Conservation (phyloP, 1,284 basidiomycete genomes). For the Trichosporon asahii region DNA sequence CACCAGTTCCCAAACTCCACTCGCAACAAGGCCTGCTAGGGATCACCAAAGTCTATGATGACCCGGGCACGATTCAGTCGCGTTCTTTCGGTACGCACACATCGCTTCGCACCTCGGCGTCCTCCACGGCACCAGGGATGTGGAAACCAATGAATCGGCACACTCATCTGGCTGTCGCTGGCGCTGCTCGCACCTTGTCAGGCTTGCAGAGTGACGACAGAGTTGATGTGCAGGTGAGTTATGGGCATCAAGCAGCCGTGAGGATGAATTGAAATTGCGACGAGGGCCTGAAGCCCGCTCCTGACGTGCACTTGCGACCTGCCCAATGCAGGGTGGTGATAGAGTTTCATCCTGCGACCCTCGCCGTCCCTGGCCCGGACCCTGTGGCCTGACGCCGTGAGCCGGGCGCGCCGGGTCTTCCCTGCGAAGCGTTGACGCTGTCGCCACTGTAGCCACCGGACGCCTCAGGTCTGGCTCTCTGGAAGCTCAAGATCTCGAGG, state of each 20-base stretch:
- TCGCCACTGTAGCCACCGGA: not conserved
- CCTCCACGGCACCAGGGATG: not conserved
- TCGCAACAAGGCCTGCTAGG: not conserved
- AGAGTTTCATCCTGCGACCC: constrained; percentile 9
- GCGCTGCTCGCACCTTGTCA: not conserved
- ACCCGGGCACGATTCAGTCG: not conserved
- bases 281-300: not conserved
- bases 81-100: not conserved
- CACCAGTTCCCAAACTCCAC: not conserved
- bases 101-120: not conserved
- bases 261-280: not conserved
- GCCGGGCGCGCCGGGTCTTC: not conserved
- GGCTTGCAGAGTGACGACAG: no score
- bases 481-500: not conserved
- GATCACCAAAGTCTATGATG: not conserved
- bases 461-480: not conserved
- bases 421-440: not conserved
- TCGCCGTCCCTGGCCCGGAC: not conserved
- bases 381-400: not conserved
- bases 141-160: not conserved
- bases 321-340: not conserved
- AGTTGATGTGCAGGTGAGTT: constrained; percentile 1
- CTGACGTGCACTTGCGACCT: not conserved
- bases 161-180: not conserved
- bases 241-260: not conserved